A percentile compares a stretch with the other conserved stretches of the same genome.
phyloP scores from a whole-genome alignment of 345 rosid genomes.

The Euphorbia lathyris region DNA sequence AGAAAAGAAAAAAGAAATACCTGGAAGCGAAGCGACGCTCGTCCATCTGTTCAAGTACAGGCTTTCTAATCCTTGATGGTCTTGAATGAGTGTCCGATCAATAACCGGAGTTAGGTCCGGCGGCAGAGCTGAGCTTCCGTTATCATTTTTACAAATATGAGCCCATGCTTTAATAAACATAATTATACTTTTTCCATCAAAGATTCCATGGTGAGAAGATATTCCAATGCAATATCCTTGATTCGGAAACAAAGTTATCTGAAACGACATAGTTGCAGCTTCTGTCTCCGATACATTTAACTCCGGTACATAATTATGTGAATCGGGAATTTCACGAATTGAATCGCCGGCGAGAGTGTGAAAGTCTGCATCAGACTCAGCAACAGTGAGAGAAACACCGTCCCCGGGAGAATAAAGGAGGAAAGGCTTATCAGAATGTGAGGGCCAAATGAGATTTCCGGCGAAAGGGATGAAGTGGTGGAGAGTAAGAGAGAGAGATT shows the following conservation, averaged over 20 bases:
- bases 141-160: not conserved
- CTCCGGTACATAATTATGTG: not conserved
- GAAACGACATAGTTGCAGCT: not conserved
- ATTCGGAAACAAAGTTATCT: not conserved
- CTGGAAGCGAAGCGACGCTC: not conserved
- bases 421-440: slow-evolving; percentile 2
- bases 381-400: slow-evolving; percentile 1
- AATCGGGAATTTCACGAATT: not conserved
- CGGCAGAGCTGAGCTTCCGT: not conserved
- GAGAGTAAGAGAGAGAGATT: slow-evolving; percentile 17
- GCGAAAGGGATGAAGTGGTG: slow-evolving; percentile 16
- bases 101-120: slow-evolving; percentile 13
- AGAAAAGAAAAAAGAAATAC: not conserved
- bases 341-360: not conserved
- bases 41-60: not conserved
- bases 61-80: not conserved
- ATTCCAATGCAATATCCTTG: slow-evolving; percentile 6
- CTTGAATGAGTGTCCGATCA: slow-evolving; percentile 14
- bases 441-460: slow-evolving; percentile 18
- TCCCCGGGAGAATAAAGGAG: slow-evolving; percentile 6
- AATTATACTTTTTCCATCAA: slow-evolving; percentile 9
- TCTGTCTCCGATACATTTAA: not conserved
- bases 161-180: slow-evolving; percentile 22
- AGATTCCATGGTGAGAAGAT: slow-evolving; percentile 12
- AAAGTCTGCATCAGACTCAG: not conserved